phyloP scores from a whole-genome alignment of 1,139 yeast genomes.

The Saccharomyces pastorianus region DNA sequence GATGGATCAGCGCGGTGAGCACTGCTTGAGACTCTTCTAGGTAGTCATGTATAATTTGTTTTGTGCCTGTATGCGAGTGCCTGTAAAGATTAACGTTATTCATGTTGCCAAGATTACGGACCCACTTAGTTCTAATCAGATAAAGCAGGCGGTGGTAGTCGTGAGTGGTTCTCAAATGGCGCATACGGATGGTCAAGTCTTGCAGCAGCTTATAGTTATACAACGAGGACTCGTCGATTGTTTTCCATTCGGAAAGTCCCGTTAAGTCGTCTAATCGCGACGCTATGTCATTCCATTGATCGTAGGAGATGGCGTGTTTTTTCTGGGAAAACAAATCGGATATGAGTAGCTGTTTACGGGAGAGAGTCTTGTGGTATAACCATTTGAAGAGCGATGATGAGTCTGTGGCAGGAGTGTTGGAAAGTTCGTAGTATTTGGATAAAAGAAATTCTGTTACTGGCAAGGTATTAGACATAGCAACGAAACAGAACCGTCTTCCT shows the following conservation, averaged over 20 bases:
- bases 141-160: constrained; percentile 60
- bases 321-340: constrained; percentile 30
- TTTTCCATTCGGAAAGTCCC: constrained; percentile 61
- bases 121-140: constrained; percentile 75
- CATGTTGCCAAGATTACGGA: constrained; percentile 78
- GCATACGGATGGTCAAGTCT: constrained; percentile 48
- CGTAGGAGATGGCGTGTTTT: constrained; percentile 54
- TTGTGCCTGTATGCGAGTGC: constrained; percentile 81
- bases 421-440: constrained; percentile 11
- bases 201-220: constrained; percentile 65
- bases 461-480: constrained; percentile 2
- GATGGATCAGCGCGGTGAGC: constrained; percentile 36
- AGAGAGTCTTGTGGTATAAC: neutral
- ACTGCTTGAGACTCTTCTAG: constrained; percentile 66
- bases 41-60: constrained; percentile 72
- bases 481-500: constrained; percentile 1
- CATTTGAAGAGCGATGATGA: neutral
- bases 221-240: constrained; percentile 47
- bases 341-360: neutral
- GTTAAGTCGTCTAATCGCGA: constrained; percentile 54
- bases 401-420: neutral
- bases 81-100: constrained; percentile 73
- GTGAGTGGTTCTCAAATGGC: constrained; percentile 46
- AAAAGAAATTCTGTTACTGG: constrained; percentile 18
- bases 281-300: constrained; percentile 63